These are phyloP conservation scores for Amphichorda felina DNA, from an alignment of 2,329 filamentous ascomycete genomes.

Conservation along the genomic window DNA sequence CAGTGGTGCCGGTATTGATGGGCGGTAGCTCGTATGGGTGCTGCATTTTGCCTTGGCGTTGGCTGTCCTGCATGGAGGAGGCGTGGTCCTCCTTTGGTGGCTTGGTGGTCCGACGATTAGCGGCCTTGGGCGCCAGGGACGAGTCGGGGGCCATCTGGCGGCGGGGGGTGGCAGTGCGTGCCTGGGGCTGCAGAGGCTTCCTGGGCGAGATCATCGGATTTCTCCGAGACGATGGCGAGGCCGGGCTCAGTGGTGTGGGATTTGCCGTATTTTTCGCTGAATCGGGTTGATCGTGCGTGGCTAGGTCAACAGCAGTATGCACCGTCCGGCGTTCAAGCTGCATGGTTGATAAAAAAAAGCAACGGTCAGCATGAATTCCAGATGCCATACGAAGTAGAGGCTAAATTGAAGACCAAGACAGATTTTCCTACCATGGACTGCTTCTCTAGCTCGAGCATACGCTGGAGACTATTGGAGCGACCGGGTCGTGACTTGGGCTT, in stretches of 20 bases:
- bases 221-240: background rate
- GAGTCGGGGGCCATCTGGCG: background rate
- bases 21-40: background rate
- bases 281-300: background rate
- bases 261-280: no score
- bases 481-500: no score
- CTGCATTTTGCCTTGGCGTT: background rate
- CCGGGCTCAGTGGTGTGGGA: no score
- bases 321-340: constrained; percentile 2
- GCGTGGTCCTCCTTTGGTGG: background rate
- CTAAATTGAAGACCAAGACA: background rate
- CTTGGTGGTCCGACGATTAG: background rate
- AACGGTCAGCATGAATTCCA: background rate
- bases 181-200: background rate
- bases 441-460: constrained; percentile 49
- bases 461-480: constrained; percentile 35
- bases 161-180: background rate
- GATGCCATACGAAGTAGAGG: background rate
- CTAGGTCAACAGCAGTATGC: background rate
- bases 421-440: constrained; percentile 37
- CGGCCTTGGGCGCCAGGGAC: background rate
- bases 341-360: constrained; percentile 1
- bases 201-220: background rate
- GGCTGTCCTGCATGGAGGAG: background rate
- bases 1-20: background rate